phyloP scores from a whole-genome alignment of 2,329 filamentous ascomycete genomes.

The Triangularia setosa region DNA sequence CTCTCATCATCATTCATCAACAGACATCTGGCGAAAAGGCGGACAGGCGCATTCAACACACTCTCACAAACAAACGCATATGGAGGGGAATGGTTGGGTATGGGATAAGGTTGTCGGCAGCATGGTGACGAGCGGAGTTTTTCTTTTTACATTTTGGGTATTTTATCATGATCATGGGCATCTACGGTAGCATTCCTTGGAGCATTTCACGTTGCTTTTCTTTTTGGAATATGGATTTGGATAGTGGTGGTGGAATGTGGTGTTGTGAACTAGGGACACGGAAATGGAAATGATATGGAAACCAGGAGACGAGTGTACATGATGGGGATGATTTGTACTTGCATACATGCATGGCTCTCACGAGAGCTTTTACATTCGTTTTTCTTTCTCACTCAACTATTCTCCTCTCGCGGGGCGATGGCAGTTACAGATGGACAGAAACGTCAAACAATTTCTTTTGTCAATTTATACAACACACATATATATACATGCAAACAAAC shows the following conservation, averaged over 20 bases:
- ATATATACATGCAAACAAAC: not conserved
- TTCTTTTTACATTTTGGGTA: not conserved
- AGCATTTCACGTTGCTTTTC: not conserved
- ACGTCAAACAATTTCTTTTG: not conserved
- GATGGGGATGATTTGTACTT: not conserved
- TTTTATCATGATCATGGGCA: not conserved
- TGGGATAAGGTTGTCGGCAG: not conserved
- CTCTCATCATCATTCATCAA: not conserved
- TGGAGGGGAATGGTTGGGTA: not conserved
- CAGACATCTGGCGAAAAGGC: not conserved
- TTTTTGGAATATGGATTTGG: not conserved
- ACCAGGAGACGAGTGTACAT: not conserved
- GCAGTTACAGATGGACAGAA: not conserved
- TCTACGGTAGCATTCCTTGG: not conserved
- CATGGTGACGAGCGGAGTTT: not conserved
- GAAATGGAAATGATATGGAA: not conserved
- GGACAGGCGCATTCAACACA: not conserved
- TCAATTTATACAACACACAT: not conserved
- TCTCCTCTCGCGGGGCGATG: not conserved
- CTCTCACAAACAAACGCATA: not conserved
- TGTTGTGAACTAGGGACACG: not conserved
- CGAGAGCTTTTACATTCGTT: not conserved
- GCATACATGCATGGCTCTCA: not conserved
- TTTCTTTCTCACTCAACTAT: not conserved
- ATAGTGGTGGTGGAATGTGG: not conserved